A percentile compares a stretch with the other conserved stretches of the same genome.
Conservation (phyloP, 768 basidiomycete species). For the Rhizopogon salebrosus region DNA sequence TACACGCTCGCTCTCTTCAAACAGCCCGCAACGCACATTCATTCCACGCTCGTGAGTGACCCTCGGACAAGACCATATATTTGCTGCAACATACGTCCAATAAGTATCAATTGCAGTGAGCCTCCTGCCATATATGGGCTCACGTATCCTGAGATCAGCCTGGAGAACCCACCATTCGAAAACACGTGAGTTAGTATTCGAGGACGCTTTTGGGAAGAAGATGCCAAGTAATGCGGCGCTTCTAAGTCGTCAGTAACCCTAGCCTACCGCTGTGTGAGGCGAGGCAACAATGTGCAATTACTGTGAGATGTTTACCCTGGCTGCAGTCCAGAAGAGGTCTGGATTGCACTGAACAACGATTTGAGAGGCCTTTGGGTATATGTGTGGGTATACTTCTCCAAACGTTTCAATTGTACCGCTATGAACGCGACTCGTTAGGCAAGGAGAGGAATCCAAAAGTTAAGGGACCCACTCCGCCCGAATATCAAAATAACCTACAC, state of each 20-base stretch:
- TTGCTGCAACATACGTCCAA: slow-evolving; percentile 13
- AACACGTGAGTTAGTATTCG: slow-evolving; percentile 24
- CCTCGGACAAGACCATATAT: slow-evolving; percentile 12
- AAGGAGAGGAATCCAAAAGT: not conserved
- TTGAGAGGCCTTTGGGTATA: slow-evolving; percentile 21
- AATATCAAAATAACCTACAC: slow-evolving; percentile 24
- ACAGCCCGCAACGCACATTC: slow-evolving; percentile 23
- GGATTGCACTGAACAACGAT: slow-evolving; percentile 20
- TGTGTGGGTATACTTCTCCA: slow-evolving; percentile 19
- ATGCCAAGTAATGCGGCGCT: slow-evolving; percentile 14
- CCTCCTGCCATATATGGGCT: slow-evolving; percentile 16
- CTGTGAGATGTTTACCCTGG: slow-evolving; percentile 8
- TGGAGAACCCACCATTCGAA: slow-evolving; percentile 20
- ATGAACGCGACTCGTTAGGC: not conserved
- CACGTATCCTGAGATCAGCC: not conserved
- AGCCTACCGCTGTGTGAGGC: no score
- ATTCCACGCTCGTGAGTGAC: slow-evolving; percentile 13
- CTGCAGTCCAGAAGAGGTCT: slow-evolving; percentile 15
- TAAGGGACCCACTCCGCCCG: slow-evolving; percentile 21
- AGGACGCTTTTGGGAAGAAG: slow-evolving; percentile 3
- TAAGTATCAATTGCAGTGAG: slow-evolving; percentile 12
- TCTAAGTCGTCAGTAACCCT: slow-evolving; percentile 20
- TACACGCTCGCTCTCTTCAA: slow-evolving; percentile 31
- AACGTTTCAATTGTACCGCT: slow-evolving; percentile 23
- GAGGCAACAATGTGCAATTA: slow-evolving; percentile 1